Evolutionary conservation across 768 basidiomycete species (phyloP), one percentile per base, ranked within the genome.

Genomic region (Inosperma sp.): DNA sequence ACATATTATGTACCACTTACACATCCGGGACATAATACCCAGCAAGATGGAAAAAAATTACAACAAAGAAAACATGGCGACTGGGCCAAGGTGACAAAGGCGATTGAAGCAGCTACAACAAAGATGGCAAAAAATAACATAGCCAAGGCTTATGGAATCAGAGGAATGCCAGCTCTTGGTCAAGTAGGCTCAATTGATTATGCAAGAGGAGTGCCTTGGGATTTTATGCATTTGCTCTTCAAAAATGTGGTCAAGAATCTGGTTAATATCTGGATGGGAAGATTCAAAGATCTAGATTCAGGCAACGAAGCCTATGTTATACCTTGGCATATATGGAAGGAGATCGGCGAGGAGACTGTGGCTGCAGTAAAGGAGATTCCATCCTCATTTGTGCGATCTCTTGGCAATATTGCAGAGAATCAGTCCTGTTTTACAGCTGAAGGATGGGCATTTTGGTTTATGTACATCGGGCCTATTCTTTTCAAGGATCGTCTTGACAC

Each of bases 151-250:
- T n/a, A n/a, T n/a, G n/a, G n/a, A n/a, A n/a, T n/a, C n/a, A n/a
- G n/a, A n/a, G n/a, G n/a, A n/a, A n/a, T n/a, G n/a, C n/a, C n/a
- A n/a, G n/a, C n/a, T n/a, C n/a, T n/a, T n/a, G n/a, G n/a, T n/a
- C n/a, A n/a, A n/a, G n/a, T n/a, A n/a, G n/a, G n/a, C n/a, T n/a
- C n/a, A n/a, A n/a, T n/a, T n/a, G n/a, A n/a, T n/a, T n/a, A n/a
- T n/a, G n/a, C 48, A 7, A 3, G 48, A 29, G 48, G 65, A 0
- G 59, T 68, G 4, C 73, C 74, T 0, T 72, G 67, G 58, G 76
- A 78, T 44, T 70, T 68, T 53, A 76, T 79, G 71, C 77, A 80
- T 37, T 57, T 72, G 0, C 51, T 78, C 23, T 68, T 63, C 36
- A 73, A 77, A 50, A 78, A 78, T 51, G 49, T 71, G 2, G 51